Evolutionary conservation across 2,329 filamentous ascomycete species (phyloP).

Genomic region (Capronia epimyces): DNA sequence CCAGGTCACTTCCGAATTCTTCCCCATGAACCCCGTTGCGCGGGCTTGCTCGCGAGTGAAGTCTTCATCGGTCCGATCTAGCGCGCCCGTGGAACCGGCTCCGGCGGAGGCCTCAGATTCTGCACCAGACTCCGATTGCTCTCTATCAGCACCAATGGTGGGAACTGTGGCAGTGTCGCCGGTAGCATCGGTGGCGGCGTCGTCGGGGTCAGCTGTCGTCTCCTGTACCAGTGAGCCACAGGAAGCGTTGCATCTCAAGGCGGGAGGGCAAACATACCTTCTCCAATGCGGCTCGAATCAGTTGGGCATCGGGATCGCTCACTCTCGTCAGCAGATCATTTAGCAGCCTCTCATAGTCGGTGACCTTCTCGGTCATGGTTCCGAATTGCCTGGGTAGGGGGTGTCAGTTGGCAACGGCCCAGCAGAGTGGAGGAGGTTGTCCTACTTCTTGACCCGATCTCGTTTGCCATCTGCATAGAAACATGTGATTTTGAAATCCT

Average conservation of each 20-base stretch:
- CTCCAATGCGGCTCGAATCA: conserved; percentile 36
- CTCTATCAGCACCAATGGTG: conserved; percentile 28
- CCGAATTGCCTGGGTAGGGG: conserved; percentile 36
- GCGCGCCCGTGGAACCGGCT: conserved; percentile 40
- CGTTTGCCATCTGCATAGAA: conserved; percentile 42
- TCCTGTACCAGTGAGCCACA: conserved; percentile 13
- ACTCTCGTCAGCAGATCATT: conserved; percentile 36
- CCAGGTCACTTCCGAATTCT: conserved; percentile 45
- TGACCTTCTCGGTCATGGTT: conserved; percentile 36
- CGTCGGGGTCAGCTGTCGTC: conserved; percentile 19
- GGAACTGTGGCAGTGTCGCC: conserved; percentile 8
- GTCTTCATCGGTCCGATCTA: conserved; percentile 44
- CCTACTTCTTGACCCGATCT: conserved; percentile 41
- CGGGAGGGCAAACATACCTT: conserved; percentile 31
- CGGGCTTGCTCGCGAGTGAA: conserved; percentile 37
- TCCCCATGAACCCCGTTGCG: conserved; percentile 42
- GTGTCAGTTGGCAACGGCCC: neutral
- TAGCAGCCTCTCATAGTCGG: conserved; percentile 39
- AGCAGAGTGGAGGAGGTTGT: conserved; percentile 10
- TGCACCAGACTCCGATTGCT: conserved; percentile 23
- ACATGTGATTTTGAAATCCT: conserved; percentile 36
- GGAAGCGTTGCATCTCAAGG: neutral
- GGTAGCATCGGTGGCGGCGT: conserved; percentile 11
- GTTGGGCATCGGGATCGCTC: conserved; percentile 33
- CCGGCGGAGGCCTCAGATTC: conserved; percentile 27